Evolutionary conservation across 2,329 filamentous ascomycete species (phyloP).

Genomic region (Pestalotiopsis sp.): DNA sequence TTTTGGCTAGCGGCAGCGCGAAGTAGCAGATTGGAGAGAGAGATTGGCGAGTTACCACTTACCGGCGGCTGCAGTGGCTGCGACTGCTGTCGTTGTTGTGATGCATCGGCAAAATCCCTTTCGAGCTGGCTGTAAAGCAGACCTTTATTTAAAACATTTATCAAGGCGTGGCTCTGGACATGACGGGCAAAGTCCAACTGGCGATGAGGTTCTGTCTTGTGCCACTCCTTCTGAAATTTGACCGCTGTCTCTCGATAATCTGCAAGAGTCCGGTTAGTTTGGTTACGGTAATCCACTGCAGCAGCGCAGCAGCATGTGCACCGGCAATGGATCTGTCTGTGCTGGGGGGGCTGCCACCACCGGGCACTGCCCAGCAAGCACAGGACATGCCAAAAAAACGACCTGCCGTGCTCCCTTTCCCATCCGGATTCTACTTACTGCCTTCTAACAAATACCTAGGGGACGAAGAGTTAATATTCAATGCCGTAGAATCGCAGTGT

Average conservation of each 20-base stretch:
- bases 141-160: slow-evolving; percentile 65
- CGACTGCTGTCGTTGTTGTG: neutral
- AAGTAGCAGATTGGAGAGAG: neutral
- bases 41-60: slow-evolving; percentile 25
- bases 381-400: neutral
- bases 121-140: slow-evolving; percentile 64
- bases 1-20: slow-evolving; percentile 8
- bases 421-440: slow-evolving; percentile 42
- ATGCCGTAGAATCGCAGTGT: neutral
- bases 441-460: slow-evolving; percentile 63
- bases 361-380: slow-evolving; percentile 3
- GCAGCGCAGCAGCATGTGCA: slow-evolving; percentile 18
- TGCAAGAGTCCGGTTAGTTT: slow-evolving; percentile 43
- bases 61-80: slow-evolving; percentile 40
- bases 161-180: slow-evolving; percentile 66
- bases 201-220: slow-evolving; percentile 63
- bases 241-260: slow-evolving; percentile 70
- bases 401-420: neutral
- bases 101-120: slow-evolving; percentile 52
- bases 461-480: slow-evolving; percentile 17
- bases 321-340: slow-evolving; percentile 15
- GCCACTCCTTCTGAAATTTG: slow-evolving; percentile 72
- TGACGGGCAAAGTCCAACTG: slow-evolving; percentile 67
- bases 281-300: slow-evolving; percentile 13
- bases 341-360: neutral